Evolutionary conservation across 208 protist genomes (phyloP), one percentile per base, ranked within the genome.

Genomic region (Crithidia fasciculata): DNA sequence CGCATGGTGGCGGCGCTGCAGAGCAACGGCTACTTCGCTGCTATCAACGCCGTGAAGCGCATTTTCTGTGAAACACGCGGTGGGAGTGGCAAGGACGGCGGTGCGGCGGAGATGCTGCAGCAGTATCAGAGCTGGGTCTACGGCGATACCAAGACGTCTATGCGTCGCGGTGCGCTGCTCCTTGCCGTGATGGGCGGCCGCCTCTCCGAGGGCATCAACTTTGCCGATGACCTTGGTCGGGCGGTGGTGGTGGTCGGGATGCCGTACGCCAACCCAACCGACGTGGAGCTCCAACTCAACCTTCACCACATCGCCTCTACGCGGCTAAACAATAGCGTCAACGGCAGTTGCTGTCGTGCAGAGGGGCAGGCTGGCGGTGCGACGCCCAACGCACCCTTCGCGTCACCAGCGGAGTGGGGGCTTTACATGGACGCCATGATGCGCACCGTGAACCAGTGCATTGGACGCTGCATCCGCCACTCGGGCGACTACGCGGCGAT

Each of bases 191-290:
- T 99, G 74, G 98, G 98, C 45, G 98, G 98, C 10, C 98, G 98
- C 58, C 80, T 99, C 43, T 97, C 90, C 18, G 98, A 99, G 81
- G 98, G 98, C 49, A 99, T 99, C 78, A 99, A 99, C 88, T 99
- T 99, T 65, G 83, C 80, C 9, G 98, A 99, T 74, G 92, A 96
- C 62, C 86, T 98, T 16, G 98, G 93, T 4, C 84, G 98, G 9
- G 87, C 76, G 15, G 94, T 99, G 2, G 43, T 99, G 0, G 93
- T 99, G 56, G 83, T 99, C 9, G 98, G 98, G 15, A 49, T 99
- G 68, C 98, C 98, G 6, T 99, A 95, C 75, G 95, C 98, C 0
- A 99, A 99, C 80, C 79, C 81, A 8, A 71, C 75, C 37, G 97
- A 99, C 67, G 80, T 88, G 8, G 91, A 98, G 69, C 75, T 99